Base-by-base conservation (phyloP, 2,329 filamentous ascomycete genomes). In the Fusarium cicatricum region DNA sequence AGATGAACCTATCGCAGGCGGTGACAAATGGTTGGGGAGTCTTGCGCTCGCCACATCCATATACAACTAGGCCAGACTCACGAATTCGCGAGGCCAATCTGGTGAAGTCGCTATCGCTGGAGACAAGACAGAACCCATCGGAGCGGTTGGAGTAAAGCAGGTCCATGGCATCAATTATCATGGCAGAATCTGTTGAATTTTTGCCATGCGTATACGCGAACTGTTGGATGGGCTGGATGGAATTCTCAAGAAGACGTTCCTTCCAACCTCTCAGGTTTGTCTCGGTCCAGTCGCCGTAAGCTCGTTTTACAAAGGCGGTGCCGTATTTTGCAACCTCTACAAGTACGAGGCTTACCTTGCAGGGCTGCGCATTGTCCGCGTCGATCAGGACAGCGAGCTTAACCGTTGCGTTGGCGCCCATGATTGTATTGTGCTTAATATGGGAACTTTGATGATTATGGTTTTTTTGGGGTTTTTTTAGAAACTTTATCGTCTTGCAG, bases 111-210 rank as follows among this genome's bases (percentile, higher is more conserved):
- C 72, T 75, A 44, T 74, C 71, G 47, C 71, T 75, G 0, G 72
- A 74, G 2, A 74, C 65, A 31, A 74, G 58, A 5, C 72, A 74
- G 45, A 75, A 75, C 14, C 70, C 71, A 31, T 71, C 67, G 28
- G 73, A 73, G 5, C 64, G 65, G 32, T 66, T 62, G 0, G 71
- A 60, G 39, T 75, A 73, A 2, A 75, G 50, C 11, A 75, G 61
- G 49, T 75, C 73, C 73, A 75, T 75, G 26, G 73, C 73, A 36
- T 75, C 73, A 31, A 75, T 75, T 2, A 75, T 66, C 72, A 75
- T 73, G 39, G 73, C 73, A 0, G 67, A 58, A 37, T 74, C 73
- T 2, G 72, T 74, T 1, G 72, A 55, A 36, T 74, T 75, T 42
- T 75, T 75, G n/a, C 72, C 71, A 0, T 55, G 37, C 0, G 74